These are phyloP conservation scores for Acacia concinna DNA, from an alignment of 331 rosid species.

Conservation along the genomic window DNA sequence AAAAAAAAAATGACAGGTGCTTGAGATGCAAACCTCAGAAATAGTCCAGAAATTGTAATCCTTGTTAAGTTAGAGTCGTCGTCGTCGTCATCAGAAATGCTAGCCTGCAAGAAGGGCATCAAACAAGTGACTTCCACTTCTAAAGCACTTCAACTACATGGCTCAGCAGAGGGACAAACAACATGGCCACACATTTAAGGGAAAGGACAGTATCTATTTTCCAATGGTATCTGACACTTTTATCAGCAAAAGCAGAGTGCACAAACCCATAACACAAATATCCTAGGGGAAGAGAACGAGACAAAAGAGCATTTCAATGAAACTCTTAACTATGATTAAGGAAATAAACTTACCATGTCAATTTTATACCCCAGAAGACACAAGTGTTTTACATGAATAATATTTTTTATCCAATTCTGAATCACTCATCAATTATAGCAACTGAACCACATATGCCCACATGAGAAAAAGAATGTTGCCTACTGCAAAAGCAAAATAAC, in stretches of 20 bases:
- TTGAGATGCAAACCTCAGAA: conserved; percentile 59
- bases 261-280: neutral
- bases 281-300: neutral
- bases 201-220: conserved; percentile 17
- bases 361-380: neutral
- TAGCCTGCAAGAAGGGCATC: conserved; percentile 58
- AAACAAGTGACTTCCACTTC: conserved; percentile 16
- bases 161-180: neutral
- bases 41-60: conserved; percentile 78
- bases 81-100: conserved; percentile 68
- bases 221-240: conserved; percentile 7
- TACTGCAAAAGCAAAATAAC: neutral
- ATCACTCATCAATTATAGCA: neutral
- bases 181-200: conserved; percentile 18
- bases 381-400: neutral
- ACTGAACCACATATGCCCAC: neutral
- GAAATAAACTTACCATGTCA: neutral
- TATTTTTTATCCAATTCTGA: neutral
- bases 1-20: neutral
- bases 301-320: neutral
- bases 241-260: conserved; percentile 9
- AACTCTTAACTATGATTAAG: neutral
- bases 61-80: conserved; percentile 67
- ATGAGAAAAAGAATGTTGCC: neutral
- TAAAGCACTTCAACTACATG: conserved; percentile 12